These are phyloP conservation scores for Phoma sp. DNA, from an alignment of 2,329 filamentous ascomycete genomes.

Conservation along the genomic window DNA sequence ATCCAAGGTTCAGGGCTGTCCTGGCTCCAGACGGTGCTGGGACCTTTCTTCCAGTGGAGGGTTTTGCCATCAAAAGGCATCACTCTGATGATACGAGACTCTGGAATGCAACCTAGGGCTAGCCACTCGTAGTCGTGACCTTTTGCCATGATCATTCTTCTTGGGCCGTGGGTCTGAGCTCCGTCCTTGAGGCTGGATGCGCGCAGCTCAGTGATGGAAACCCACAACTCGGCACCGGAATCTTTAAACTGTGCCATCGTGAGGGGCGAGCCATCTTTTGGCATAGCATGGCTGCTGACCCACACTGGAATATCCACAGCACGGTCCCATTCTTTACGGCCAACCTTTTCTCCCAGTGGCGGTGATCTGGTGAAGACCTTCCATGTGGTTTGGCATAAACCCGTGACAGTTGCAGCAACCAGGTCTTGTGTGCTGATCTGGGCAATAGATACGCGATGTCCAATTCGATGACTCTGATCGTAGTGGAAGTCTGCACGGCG, in stretches of 20 bases:
- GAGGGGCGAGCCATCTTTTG: too few relatives aligned
- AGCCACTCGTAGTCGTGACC: slow-evolving; percentile 30
- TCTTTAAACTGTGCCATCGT: too few relatives aligned
- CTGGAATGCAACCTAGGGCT: slow-evolving; percentile 11
- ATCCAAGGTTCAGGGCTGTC: slow-evolving; percentile 6
- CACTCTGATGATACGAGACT: slow-evolving; percentile 4
- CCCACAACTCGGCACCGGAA: too few relatives aligned
- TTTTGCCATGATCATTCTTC: background rate
- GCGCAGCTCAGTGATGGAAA: slow-evolving; percentile 16
- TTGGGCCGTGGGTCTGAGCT: background rate
- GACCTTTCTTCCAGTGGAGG: slow-evolving; percentile 6
- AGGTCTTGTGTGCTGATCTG: slow-evolving; percentile 14
- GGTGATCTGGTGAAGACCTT: too few relatives aligned
- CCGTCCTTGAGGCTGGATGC: slow-evolving; percentile 3
- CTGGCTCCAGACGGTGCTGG: background rate
- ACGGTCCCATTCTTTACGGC: too few relatives aligned
- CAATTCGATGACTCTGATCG: slow-evolving; percentile 7
- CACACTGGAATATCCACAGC: too few relatives aligned
- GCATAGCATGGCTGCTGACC: too few relatives aligned
- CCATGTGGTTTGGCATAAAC: too few relatives aligned
- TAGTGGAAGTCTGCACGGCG: slow-evolving; percentile 10
- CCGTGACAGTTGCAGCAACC: slow-evolving; percentile 10
- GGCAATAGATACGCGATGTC: slow-evolving; percentile 10
- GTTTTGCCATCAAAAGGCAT: slow-evolving; percentile 24
- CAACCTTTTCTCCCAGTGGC: too few relatives aligned